Evolutionary conservation across 2,329 filamentous ascomycete species (phyloP).

Genomic region (Arthrobotrys pseudoclavata): DNA sequence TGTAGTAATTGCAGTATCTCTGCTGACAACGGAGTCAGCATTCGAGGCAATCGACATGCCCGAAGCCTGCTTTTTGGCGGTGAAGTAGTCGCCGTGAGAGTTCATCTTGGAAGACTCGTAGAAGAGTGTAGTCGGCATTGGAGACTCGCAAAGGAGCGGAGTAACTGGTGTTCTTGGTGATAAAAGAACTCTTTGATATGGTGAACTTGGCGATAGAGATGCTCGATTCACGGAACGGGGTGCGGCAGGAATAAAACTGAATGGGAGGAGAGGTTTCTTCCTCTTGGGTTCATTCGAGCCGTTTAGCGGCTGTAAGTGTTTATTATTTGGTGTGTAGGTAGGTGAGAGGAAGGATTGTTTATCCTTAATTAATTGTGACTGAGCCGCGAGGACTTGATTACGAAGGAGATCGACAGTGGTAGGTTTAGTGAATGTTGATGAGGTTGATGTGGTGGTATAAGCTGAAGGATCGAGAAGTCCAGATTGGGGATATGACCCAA

Average conservation of each 20-base stretch:
- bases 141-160: slow-evolving; percentile 55
- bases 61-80: slow-evolving; percentile 49
- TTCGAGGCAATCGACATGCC: slow-evolving; percentile 57
- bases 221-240: slow-evolving; percentile 54
- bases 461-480: slow-evolving; percentile 50
- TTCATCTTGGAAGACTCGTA: slow-evolving; percentile 56
- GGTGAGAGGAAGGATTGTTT: slow-evolving; percentile 47
- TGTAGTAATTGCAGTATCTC: slow-evolving; percentile 53
- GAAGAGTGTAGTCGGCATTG: slow-evolving; percentile 58
- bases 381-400: slow-evolving; percentile 52
- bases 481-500: slow-evolving; percentile 38
- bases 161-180: slow-evolving; percentile 35
- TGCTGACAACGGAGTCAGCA: slow-evolving; percentile 50
- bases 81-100: slow-evolving; percentile 51
- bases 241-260: slow-evolving; percentile 60
- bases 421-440: slow-evolving; percentile 6
- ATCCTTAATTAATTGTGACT: slow-evolving; percentile 53
- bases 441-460: slow-evolving; percentile 12
- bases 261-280: slow-evolving; percentile 58
- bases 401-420: slow-evolving; percentile 42
- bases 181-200: slow-evolving; percentile 31
- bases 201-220: slow-evolving; percentile 7
- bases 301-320: slow-evolving; percentile 40
- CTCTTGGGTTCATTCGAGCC: slow-evolving; percentile 59
- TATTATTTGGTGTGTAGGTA: slow-evolving; percentile 35